These are phyloP conservation scores for Polysphondylium violaceum DNA, from an alignment of 78 protist genomes.

Conservation along the genomic window DNA sequence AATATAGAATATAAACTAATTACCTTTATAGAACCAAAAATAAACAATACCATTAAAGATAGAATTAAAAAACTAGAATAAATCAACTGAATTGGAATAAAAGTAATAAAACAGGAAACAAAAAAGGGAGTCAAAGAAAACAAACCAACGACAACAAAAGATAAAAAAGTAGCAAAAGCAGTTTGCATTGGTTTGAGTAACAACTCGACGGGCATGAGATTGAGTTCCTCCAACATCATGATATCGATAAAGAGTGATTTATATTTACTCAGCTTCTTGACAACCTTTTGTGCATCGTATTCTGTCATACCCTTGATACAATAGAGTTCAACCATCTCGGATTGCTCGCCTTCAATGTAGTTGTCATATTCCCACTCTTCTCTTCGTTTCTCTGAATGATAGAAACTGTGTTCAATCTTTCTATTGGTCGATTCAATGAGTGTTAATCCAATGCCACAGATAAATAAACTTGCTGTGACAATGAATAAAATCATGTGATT, in stretches of 20 bases:
- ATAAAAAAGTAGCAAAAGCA: conserved; percentile 17
- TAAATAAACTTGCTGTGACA: conserved; percentile 21
- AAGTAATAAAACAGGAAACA: neutral
- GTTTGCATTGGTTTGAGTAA: conserved; percentile 40
- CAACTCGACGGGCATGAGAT: conserved; percentile 56
- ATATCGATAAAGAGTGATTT: conserved; percentile 65
- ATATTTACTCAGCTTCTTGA: conserved; percentile 48
- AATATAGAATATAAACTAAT: neutral
- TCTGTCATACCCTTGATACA: conserved; percentile 56
- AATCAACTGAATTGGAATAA: neutral
- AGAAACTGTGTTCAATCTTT: conserved; percentile 27
- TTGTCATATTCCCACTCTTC: conserved; percentile 80
- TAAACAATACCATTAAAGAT: conserved; percentile 5
- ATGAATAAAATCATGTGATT: too few species aligned
- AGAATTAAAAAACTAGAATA: neutral
- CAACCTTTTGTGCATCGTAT: conserved; percentile 54
- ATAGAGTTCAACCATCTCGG: conserved; percentile 79
- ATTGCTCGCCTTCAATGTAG: conserved; percentile 75
- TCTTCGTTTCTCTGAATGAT: conserved; percentile 45
- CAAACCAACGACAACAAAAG: conserved; percentile 38
- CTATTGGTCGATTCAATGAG: conserved; percentile 41
- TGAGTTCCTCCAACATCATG: conserved; percentile 77
- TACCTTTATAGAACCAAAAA: conserved; percentile 49
- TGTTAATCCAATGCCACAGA: conserved; percentile 15
- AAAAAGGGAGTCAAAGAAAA: conserved; percentile 38